Conservation (phyloP, 1,284 basidiomycete species). For the Tetrapyrgos nigripes region DNA sequence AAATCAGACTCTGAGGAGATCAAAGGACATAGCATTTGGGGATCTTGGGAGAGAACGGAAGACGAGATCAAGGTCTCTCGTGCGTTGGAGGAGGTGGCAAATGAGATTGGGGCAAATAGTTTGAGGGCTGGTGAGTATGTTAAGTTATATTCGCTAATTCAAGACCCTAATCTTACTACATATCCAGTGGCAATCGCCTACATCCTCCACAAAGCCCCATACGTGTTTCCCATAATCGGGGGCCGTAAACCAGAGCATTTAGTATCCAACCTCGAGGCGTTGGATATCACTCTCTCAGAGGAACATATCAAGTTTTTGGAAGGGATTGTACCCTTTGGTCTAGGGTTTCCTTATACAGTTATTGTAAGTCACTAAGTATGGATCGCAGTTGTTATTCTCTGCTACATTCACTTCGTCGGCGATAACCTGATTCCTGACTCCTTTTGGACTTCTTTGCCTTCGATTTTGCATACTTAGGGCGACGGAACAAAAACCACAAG, state of each 20-base stretch:
- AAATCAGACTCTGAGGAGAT: slow-evolving; percentile 32
- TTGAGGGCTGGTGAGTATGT: slow-evolving; percentile 34
- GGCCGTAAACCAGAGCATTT: slow-evolving; percentile 50
- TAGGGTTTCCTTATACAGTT: slow-evolving; percentile 39
- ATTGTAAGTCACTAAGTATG: no score
- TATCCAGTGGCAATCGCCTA: slow-evolving; percentile 44
- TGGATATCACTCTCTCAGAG: slow-evolving; percentile 39
- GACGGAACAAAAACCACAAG: no score
- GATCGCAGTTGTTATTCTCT: no score
- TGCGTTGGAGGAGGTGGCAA: slow-evolving; percentile 9
- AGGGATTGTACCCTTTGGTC: slow-evolving; percentile 38
- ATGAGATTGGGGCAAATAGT: slow-evolving; percentile 30
- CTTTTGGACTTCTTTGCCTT: no score
- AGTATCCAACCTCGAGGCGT: slow-evolving; percentile 44
- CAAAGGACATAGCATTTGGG: slow-evolving; percentile 26
- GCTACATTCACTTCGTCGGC: no score
- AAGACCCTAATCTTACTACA: not conserved
- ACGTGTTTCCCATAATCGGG: slow-evolving; percentile 49
- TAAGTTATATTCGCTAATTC: not conserved
- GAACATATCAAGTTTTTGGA: slow-evolving; percentile 47
- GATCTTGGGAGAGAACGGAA: slow-evolving; percentile 36
- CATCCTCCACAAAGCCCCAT: slow-evolving; percentile 45
- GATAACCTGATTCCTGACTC: no score
- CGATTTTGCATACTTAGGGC: no score
- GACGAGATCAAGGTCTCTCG: slow-evolving; percentile 20